Evolutionary conservation across 257 asterid species (phyloP).

Genomic region (Striga asiatica): DNA sequence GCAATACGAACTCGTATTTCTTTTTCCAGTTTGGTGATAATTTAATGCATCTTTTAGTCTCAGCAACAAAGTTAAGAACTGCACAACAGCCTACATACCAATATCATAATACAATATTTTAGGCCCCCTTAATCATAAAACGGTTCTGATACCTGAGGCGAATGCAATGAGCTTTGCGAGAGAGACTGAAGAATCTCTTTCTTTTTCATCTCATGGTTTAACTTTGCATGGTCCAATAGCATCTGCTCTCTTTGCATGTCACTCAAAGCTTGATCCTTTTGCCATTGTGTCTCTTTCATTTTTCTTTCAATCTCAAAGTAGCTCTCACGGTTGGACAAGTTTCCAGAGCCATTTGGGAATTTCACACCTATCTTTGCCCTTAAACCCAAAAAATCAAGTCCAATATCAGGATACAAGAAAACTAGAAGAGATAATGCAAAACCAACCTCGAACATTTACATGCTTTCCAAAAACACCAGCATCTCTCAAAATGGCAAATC

Average conservation of each 20-base stretch:
- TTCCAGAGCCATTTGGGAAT: constrained; percentile 45
- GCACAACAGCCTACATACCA: not conserved
- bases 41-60: too few relatives aligned
- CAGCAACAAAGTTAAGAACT: not conserved
- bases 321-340: constrained; percentile 22
- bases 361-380: constrained; percentile 44
- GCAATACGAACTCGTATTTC: too few relatives aligned
- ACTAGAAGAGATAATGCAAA: not conserved
- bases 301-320: constrained; percentile 29
- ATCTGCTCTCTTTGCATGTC: constrained; percentile 57
- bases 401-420: constrained; percentile 4
- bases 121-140: too few relatives aligned
- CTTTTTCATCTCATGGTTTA: constrained; percentile 46
- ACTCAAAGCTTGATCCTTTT: constrained; percentile 40
- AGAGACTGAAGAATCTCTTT: constrained; percentile 32
- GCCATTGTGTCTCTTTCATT: constrained; percentile 51
- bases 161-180: constrained; percentile 28
- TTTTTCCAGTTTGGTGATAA: too few relatives aligned
- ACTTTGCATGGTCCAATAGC: constrained; percentile 29
- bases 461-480: too few relatives aligned
- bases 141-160: constrained; percentile 32
- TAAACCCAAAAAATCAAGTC: constrained; percentile 10
- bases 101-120: not conserved
- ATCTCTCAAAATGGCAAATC: too few relatives aligned
- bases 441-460: too few relatives aligned